Percentiles rank a stretch among this genome's conserved stretches.
Conservation (phyloP, 805 yeast genomes). For the Wickerhamomyces ciferrii region DNA sequence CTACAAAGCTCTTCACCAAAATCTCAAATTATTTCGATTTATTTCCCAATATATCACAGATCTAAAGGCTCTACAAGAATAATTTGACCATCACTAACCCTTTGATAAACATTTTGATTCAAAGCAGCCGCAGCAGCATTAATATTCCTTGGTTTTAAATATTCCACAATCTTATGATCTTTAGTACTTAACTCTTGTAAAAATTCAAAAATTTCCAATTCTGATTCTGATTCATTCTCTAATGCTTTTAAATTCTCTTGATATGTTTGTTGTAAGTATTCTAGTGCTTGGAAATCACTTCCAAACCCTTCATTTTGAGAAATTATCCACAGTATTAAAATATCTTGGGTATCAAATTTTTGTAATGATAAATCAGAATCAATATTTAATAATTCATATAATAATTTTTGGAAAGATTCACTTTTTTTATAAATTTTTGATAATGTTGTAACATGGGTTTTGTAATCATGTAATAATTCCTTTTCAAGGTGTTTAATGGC, state of each 20-base stretch:
- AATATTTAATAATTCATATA: conserved; percentile 43
- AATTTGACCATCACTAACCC: neutral
- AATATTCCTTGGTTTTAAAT: neutral
- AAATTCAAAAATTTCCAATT: neutral
- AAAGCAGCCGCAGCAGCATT: neutral
- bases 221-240: neutral
- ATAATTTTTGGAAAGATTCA: conserved; percentile 36
- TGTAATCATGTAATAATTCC: conserved; percentile 35
- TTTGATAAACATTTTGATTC: neutral
- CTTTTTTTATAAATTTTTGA: conserved; percentile 51
- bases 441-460: conserved; percentile 39
- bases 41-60: neutral
- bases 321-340: neutral
- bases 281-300: neutral
- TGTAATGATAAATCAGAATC: conserved; percentile 39
- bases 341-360: conserved; percentile 6
- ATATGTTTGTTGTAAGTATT: neutral
- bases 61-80: conserved; percentile 1
- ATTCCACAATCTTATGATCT: neutral
- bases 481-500: conserved; percentile 47
- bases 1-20: neutral
- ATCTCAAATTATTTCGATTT: neutral
- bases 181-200: neutral
- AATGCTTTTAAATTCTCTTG: neutral
- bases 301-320: neutral